Conservation (phyloP, 768 basidiomycete species). For the Boletus reticuloceps region DNA sequence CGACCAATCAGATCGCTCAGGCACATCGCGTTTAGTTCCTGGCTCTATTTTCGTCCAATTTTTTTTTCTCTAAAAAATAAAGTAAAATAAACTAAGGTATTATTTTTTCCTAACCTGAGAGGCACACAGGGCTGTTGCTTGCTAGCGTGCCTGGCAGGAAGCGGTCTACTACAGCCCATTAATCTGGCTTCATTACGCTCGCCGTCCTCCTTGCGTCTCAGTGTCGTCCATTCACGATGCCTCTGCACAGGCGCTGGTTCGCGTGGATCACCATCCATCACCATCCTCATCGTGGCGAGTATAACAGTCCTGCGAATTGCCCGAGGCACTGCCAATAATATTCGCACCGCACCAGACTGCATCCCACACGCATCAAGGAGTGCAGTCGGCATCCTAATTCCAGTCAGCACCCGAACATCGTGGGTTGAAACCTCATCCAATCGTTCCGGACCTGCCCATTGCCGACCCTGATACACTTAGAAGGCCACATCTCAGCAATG, state of each 20-base stretch:
- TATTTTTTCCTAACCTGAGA: no score
- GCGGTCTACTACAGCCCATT: no score
- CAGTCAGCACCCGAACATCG: not conserved
- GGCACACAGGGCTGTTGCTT: no score
- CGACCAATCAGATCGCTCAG: slow-evolving; percentile 35
- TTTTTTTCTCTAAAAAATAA: not conserved
- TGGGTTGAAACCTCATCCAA: not conserved
- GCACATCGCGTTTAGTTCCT: slow-evolving; percentile 36
- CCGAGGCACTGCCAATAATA: slow-evolving; percentile 7
- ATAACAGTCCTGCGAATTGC: not conserved
- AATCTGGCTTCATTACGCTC: not conserved
- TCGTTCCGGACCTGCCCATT: not conserved
- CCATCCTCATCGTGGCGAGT: not conserved
- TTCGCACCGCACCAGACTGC: not conserved
- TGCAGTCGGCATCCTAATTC: not conserved
- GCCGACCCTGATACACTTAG: slow-evolving; percentile 5
- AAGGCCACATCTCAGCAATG: not conserved
- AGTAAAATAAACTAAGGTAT: no score
- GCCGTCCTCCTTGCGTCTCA: no score
- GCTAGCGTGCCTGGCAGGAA: slow-evolving; percentile 4
- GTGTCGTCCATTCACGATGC: not conserved
- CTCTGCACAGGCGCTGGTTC: slow-evolving; percentile 5
- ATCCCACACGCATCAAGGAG: not conserved
- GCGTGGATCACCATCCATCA: slow-evolving; percentile 14
- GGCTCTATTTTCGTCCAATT: slow-evolving; percentile 17